These are phyloP conservation scores for Penicillium maclennaniae DNA, from an alignment of 495 filamentous ascomycete species.

Conservation along the genomic window DNA sequence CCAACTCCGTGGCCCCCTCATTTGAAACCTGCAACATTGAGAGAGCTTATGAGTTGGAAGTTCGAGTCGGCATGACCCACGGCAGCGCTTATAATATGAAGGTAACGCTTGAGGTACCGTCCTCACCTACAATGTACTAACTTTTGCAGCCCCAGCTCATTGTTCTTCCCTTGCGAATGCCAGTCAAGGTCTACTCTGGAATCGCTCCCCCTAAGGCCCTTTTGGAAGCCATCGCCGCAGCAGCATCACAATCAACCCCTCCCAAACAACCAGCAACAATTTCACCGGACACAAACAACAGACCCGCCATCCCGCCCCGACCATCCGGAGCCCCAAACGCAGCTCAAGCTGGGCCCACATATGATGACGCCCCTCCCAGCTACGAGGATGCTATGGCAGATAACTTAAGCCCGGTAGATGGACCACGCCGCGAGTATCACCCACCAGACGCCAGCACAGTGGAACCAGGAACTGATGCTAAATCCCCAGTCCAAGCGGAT, in stretches of 20 bases:
- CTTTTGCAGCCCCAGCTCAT: constrained; percentile 58
- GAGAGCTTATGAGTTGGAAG: constrained; percentile 76
- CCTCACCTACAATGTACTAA: background rate
- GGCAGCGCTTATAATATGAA: constrained; percentile 47
- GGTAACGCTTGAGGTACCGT: constrained; percentile 31
- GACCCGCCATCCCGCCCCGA: constrained; percentile 37
- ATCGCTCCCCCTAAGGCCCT: constrained; percentile 77
- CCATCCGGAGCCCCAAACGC: constrained; percentile 23
- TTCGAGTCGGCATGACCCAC: constrained; percentile 70
- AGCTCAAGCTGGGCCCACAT: constrained; percentile 31
- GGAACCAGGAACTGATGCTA: constrained; percentile 43
- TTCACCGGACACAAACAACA: constrained; percentile 10
- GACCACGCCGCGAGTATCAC: constrained; percentile 60
- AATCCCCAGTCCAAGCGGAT: constrained; percentile 30
- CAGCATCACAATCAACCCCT: constrained; percentile 29
- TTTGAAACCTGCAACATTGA: constrained; percentile 88
- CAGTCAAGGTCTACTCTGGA: constrained; percentile 82
- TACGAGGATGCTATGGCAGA: constrained; percentile 92
- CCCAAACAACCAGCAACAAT: constrained; percentile 11
- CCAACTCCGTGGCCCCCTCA: constrained; percentile 77
- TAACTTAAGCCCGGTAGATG: constrained; percentile 61
- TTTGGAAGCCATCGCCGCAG: constrained; percentile 60
- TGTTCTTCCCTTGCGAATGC: constrained; percentile 71
- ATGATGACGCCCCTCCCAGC: constrained; percentile 67
- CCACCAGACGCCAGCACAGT: constrained; percentile 44